Conservation (phyloP, 805 yeast genomes). For the Debaryomyces tyrocola region DNA sequence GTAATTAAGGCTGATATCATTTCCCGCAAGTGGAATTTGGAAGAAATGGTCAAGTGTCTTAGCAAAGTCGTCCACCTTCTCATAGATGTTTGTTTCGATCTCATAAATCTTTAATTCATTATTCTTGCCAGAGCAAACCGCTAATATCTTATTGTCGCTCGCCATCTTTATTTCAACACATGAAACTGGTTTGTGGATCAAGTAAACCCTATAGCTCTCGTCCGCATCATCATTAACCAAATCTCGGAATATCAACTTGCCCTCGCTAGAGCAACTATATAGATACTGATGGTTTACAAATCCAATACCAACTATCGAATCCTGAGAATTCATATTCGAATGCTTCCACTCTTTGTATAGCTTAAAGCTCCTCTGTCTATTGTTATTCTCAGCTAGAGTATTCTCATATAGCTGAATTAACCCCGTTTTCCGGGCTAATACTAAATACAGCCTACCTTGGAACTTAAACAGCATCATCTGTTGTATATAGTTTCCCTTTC, state of each 20-base stretch:
- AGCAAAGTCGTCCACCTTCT: not conserved
- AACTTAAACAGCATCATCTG: constrained; percentile 19
- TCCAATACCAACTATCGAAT: constrained; percentile 26
- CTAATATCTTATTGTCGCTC: constrained; percentile 11
- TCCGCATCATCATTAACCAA: constrained; percentile 36
- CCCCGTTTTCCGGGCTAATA: constrained; percentile 25
- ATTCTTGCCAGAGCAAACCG: constrained; percentile 27
- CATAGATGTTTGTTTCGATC: constrained; percentile 10
- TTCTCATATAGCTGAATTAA: constrained; percentile 29
- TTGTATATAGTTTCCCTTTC: constrained; percentile 18
- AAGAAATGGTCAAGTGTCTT: not conserved
- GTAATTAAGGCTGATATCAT: constrained; percentile 1
- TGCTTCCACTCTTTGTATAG: constrained; percentile 37
- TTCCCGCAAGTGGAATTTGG: not conserved
- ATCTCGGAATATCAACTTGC: constrained; percentile 35
- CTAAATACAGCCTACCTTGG: constrained; percentile 20
- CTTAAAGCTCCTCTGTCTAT: constrained; percentile 12
- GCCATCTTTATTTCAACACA: constrained; percentile 16
- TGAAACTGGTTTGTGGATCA: constrained; percentile 24
- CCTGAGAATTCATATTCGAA: constrained; percentile 17
- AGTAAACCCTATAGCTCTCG: constrained; percentile 24
- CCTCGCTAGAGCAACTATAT: constrained; percentile 33
- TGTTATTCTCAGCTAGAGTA: not conserved
- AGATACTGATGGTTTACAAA: constrained; percentile 26
- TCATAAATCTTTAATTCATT: constrained; percentile 27